Evolutionary conservation across 2,329 filamentous ascomycete genomes (phyloP).

Genomic region (Diaporthe sp.): DNA sequence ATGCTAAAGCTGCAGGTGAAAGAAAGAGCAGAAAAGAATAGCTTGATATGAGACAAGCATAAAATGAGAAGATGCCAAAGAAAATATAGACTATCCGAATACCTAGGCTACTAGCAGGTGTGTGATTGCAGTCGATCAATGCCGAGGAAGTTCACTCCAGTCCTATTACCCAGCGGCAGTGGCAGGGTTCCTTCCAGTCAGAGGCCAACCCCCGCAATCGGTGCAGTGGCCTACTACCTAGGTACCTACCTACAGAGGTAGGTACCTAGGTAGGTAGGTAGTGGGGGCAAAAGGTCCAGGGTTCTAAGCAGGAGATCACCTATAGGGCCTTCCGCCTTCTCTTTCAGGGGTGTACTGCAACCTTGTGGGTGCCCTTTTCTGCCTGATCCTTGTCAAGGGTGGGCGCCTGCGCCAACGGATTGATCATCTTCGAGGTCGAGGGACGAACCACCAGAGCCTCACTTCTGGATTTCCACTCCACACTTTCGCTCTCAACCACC

Average conservation of each 20-base stretch:
- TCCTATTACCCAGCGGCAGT: not conserved
- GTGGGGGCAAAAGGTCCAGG: constrained; percentile 18
- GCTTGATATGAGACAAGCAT: not conserved
- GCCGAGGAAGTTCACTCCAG: constrained; percentile 31
- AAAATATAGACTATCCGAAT: not conserved
- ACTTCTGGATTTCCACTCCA: constrained; percentile 33
- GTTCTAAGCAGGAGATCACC: not conserved
- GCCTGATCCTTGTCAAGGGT: constrained; percentile 18
- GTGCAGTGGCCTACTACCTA: no score
- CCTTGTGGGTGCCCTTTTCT: not conserved
- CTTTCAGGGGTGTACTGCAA: constrained; percentile 22
- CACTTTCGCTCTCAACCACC: not conserved
- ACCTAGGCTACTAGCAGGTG: constrained; percentile 12
- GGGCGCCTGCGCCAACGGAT: not conserved
- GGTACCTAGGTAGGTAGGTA: no score
- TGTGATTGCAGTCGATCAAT: constrained; percentile 20
- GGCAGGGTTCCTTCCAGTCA: constrained; percentile 22
- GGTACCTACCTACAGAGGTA: no score
- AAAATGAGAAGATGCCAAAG: constrained; percentile 18
- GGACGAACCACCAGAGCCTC: constrained; percentile 24
- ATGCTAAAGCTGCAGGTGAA: not conserved
- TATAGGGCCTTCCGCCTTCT: constrained; percentile 30
- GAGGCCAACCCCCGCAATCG: constrained; percentile 9
- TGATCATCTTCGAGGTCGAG: constrained; percentile 1
- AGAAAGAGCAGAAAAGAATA: not conserved